phyloP scores from a whole-genome alignment of 352 stramenopile species.

The Globisporangium carolinianum region DNA sequence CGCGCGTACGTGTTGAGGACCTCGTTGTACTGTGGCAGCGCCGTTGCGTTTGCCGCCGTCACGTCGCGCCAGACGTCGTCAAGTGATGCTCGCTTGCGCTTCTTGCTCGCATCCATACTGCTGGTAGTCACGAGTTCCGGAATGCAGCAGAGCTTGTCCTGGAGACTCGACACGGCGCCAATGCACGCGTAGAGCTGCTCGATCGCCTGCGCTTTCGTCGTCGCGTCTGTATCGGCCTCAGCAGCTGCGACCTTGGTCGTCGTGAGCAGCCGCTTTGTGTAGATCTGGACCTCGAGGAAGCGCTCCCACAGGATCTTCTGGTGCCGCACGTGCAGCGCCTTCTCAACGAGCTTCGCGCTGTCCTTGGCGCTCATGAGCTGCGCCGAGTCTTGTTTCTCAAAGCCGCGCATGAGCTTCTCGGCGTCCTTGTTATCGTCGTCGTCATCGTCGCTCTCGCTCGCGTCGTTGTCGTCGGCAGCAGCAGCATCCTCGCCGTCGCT shows the following conservation, averaged over 20 bases:
- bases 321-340: slow-evolving; percentile 71
- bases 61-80: slow-evolving; percentile 57
- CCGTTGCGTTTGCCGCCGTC: slow-evolving; percentile 24
- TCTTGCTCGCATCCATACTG: slow-evolving; percentile 29
- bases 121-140: slow-evolving; percentile 26
- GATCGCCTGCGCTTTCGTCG: slow-evolving; percentile 31
- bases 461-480: slow-evolving; percentile 20
- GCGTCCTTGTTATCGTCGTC: slow-evolving; percentile 46
- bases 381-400: slow-evolving; percentile 74
- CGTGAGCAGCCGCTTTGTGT: slow-evolving; percentile 68
- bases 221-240: slow-evolving; percentile 11
- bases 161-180: slow-evolving; percentile 43
- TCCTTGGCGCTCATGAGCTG: slow-evolving; percentile 71
- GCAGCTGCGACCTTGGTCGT: slow-evolving; percentile 28
- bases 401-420: slow-evolving; percentile 69
- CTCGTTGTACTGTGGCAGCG: slow-evolving; percentile 72
- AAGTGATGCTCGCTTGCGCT: slow-evolving; percentile 44
- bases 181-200: slow-evolving; percentile 60
- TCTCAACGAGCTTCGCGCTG: slow-evolving; percentile 69
- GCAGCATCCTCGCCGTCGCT: slow-evolving; percentile 22
- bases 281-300: slow-evolving; percentile 82
- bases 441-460: slow-evolving; percentile 22
- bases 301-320: slow-evolving; percentile 84
- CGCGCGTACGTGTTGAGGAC: slow-evolving; percentile 77
- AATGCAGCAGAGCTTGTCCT: slow-evolving; percentile 65